phyloP scores from a whole-genome alignment of 305 asterid genomes.

The Solanum hybrid region DNA sequence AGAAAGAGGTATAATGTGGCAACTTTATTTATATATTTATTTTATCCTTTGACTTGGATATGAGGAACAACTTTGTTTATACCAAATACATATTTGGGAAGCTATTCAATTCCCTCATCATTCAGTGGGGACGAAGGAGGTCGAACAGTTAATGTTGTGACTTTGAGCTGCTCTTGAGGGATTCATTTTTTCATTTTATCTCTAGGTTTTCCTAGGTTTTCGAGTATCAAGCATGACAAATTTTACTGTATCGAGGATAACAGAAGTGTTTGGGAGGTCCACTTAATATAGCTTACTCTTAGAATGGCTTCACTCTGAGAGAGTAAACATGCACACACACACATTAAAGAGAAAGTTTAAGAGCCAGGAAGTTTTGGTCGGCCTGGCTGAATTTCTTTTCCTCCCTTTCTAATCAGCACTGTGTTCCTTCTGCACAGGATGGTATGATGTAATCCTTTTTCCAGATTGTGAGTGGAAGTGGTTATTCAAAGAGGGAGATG shows the following conservation, averaged over 20 bases:
- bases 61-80: background rate
- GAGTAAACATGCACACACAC: background rate
- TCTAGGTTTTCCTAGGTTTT: background rate
- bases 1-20: slow-evolving; percentile 69
- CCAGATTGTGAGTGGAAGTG: slow-evolving; percentile 77
- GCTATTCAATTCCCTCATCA: background rate
- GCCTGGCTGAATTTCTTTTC: background rate
- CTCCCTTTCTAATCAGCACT: slow-evolving; percentile 9
- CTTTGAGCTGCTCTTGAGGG: background rate
- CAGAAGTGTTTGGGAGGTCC: background rate
- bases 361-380: background rate
- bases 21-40: background rate
- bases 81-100: background rate
- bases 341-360: background rate
- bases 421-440: slow-evolving; percentile 44
- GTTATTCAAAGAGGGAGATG: slow-evolving; percentile 96
- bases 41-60: background rate
- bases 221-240: background rate
- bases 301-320: background rate
- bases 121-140: background rate
- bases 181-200: background rate
- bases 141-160: background rate
- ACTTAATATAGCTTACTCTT: background rate
- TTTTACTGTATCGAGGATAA: background rate
- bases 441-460: slow-evolving; percentile 84